Evolutionary conservation across 176 grass and related monocot genomes (phyloP).

Genomic region (Thinopyrum elongatum): DNA sequence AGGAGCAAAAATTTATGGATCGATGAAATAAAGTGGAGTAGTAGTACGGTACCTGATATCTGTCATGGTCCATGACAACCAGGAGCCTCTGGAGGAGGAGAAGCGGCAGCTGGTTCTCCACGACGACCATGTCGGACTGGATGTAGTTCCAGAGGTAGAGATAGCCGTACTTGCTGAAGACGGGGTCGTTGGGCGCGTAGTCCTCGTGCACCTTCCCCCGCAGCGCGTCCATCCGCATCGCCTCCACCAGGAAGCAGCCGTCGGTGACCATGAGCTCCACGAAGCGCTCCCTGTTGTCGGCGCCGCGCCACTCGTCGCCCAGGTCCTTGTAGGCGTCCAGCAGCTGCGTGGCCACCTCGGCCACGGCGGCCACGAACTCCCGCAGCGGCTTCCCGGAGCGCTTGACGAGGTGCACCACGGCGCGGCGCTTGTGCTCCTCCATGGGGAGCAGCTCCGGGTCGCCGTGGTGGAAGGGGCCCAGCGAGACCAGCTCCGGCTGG

Average conservation of each 20-base stretch:
- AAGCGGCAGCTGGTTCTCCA: constrained; percentile 55
- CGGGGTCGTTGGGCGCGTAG: constrained; percentile 43
- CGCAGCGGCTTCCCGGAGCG: constrained; percentile 6
- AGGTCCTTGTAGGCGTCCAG: constrained; percentile 25
- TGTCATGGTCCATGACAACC: neutral
- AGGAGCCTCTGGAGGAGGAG: constrained; percentile 19
- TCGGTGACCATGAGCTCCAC: constrained; percentile 54
- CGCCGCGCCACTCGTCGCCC: constrained; percentile 19
- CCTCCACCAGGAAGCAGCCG: constrained; percentile 63
- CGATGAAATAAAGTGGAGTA: neutral
- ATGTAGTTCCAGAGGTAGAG: constrained; percentile 17
- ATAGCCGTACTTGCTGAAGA: constrained; percentile 42
- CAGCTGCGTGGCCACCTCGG: constrained; percentile 14
- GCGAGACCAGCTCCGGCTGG: constrained; percentile 31
- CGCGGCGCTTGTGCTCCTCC: constrained; percentile 56
- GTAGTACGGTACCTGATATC: neutral
- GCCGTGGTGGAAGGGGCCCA: constrained; percentile 55
- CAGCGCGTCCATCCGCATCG: neutral
- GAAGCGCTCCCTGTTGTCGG: constrained; percentile 8
- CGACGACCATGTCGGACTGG: constrained; percentile 36
- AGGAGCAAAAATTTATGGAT: neutral
- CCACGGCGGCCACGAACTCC: constrained; percentile 25
- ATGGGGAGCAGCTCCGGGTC: constrained; percentile 28
- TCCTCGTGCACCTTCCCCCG: neutral
- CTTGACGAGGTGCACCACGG: constrained; percentile 33